Evolutionary conservation across 345 rosid genomes (phyloP).

Genomic region (Fremontodendron californicum): DNA sequence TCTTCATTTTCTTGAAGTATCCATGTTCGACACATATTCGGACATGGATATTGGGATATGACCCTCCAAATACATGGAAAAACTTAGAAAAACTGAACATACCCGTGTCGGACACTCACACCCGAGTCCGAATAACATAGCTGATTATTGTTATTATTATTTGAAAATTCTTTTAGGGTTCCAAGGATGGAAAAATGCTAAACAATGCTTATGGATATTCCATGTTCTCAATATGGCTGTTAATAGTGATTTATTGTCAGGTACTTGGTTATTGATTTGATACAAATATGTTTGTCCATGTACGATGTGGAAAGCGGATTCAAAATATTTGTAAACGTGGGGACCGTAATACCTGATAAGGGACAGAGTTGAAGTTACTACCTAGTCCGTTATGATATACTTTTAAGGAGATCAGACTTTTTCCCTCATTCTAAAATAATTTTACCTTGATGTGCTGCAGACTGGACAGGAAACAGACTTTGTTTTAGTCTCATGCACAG

Average conservation of each 20-base stretch:
- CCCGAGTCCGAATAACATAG: too few relatives aligned
- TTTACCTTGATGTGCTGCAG: conserved; percentile 39
- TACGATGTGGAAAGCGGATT: not conserved
- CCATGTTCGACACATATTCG: too few relatives aligned
- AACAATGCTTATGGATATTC: not conserved
- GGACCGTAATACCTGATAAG: not conserved
- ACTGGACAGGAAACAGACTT: conserved; percentile 97
- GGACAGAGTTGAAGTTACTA: not conserved
- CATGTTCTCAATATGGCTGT: not conserved
- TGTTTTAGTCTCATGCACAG: conserved; percentile 83
- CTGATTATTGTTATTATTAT: too few relatives aligned
- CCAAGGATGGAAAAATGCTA: not conserved
- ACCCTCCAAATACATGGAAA: too few relatives aligned
- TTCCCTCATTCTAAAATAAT: not conserved
- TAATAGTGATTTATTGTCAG: not conserved
- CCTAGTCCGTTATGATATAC: too few relatives aligned
- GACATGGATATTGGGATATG: too few relatives aligned
- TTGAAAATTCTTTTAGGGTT: not conserved
- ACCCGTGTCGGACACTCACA: too few relatives aligned
- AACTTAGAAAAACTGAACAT: too few relatives aligned
- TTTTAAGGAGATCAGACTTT: not conserved
- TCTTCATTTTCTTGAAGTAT: too few relatives aligned
- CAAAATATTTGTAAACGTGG: not conserved
- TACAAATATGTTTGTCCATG: not conserved
- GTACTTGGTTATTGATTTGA: too few relatives aligned